Base-by-base conservation (phyloP, 2,329 filamentous ascomycete species). In the Pezizomycotina sp. region DNA sequence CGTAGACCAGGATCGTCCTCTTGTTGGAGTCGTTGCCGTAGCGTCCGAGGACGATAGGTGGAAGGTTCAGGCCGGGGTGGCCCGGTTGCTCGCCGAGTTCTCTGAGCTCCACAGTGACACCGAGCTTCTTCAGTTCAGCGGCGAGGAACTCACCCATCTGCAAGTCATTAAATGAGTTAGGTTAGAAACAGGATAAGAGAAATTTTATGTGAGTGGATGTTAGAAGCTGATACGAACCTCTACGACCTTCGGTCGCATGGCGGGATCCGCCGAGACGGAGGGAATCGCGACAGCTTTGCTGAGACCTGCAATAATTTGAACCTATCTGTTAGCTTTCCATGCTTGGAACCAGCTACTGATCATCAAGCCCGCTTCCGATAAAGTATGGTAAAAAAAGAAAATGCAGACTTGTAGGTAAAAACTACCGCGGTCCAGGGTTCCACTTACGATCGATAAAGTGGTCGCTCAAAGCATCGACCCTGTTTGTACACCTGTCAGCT, bases 1-100 rank as follows among this genome's bases (percentile, higher is more conserved):
- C 89, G 56, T 98, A 98, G 29, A 98, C 82, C 45, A 98, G 68
- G 49, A 98, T 89, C 22, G 84, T 95, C 43, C 80, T 73, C 71
- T 95, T 98, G 59, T 71, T 81, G 60, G 78, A 75, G 58, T 95
- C 84, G 58, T 72, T 80, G 49, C 89, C 84, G 58, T 95, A 95
- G 49, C 89, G 77, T 31, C 77, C 86, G 46, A 98, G 71, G 37
- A 98, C 73, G 33, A 92, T 84, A 1, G 89, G 89, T 3, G 89
- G 89, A 10, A 98, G 76, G 38, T 92, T 76, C 50, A 98, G 74
- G 51, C 84, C 68, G 55, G 92, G 82, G 57, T 82, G 82, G 56
- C 80, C 78, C 38, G 82, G 84, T 63, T 98, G 86, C 62, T 84
- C 83, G 55, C 89, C 89, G 8, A 95, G 70, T 18, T 74, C 71